phyloP scores from a whole-genome alignment of 768 basidiomycete species.

The Rhodotorula sphaerocarpa region DNA sequence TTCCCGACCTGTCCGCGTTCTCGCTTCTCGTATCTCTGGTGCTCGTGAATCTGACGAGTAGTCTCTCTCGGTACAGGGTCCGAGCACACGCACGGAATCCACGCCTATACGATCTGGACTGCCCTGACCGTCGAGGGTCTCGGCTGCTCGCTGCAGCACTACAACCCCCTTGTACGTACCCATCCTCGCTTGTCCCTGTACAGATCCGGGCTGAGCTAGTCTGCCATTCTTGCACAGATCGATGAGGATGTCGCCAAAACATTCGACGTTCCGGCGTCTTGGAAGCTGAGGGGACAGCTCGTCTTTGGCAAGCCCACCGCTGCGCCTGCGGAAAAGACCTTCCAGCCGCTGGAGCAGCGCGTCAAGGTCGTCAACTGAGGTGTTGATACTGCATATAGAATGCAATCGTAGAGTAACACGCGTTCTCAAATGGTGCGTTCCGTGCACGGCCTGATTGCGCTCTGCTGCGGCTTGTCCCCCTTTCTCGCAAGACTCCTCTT shows the following conservation, averaged over 20 bases:
- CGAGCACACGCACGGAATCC: slow-evolving; percentile 42
- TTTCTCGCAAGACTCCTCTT: too few species aligned
- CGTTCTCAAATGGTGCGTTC: too few species aligned
- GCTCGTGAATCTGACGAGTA: too few species aligned
- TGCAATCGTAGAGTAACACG: too few species aligned
- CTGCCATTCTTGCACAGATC: slow-evolving; percentile 16
- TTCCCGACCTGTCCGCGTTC: neutral
- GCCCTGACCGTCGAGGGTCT: slow-evolving; percentile 42
- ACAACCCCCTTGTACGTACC: slow-evolving; percentile 32
- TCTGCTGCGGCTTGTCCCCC: too few species aligned
- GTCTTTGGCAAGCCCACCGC: slow-evolving; percentile 43
- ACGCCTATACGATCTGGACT: slow-evolving; percentile 44
- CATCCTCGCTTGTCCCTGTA: neutral
- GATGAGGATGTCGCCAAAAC: slow-evolving; percentile 25
- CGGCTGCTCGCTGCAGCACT: slow-evolving; percentile 39
- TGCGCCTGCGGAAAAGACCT: slow-evolving; percentile 40
- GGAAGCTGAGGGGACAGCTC: slow-evolving; percentile 38
- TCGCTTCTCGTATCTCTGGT: too few species aligned
- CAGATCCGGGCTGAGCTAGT: too few species aligned
- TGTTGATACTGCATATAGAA: neutral
- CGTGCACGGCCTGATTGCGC: too few species aligned
- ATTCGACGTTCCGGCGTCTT: slow-evolving; percentile 29
- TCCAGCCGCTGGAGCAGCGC: slow-evolving; percentile 42
- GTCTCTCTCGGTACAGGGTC: slow-evolving; percentile 27
- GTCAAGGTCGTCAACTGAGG: slow-evolving; percentile 39